Conservation (phyloP, 2,329 filamentous ascomycete genomes). For the Sarocladiaceae sp. region DNA sequence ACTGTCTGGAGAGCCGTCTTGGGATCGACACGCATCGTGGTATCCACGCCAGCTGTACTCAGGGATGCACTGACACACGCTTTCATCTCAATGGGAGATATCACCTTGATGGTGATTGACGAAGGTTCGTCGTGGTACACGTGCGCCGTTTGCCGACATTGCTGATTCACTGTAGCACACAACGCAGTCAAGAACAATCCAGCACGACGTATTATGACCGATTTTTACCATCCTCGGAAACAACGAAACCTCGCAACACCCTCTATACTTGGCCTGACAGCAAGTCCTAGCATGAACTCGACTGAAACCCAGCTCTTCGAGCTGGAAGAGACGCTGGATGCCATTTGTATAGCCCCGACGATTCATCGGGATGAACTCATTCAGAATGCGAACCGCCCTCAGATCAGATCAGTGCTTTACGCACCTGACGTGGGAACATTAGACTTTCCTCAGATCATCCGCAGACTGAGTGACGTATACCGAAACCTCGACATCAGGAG, state of each 20-base stretch:
- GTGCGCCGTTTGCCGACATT: background rate
- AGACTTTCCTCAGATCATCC: conserved; percentile 30
- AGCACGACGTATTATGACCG: conserved; percentile 66
- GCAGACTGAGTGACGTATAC: conserved; percentile 37
- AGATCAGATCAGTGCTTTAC: conserved; percentile 37
- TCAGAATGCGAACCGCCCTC: conserved; percentile 63
- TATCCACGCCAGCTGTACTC: conserved; percentile 74
- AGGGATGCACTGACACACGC: conserved; percentile 70
- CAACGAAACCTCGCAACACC: conserved; percentile 43
- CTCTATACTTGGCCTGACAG: conserved; percentile 72
- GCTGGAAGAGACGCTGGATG: conserved; percentile 68
- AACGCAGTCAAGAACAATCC: conserved; percentile 64
- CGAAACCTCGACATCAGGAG: conserved; percentile 47
- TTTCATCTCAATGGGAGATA: conserved; percentile 60
- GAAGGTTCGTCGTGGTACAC: conserved; percentile 54
- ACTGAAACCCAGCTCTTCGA: conserved; percentile 49
- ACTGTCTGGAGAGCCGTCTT: conserved; percentile 65
- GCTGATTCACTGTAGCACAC: conserved; percentile 54
- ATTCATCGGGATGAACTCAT: conserved; percentile 65
- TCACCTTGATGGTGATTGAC: conserved; percentile 75
- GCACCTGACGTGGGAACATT: background rate
- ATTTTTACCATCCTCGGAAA: conserved; percentile 59
- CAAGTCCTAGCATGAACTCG: conserved; percentile 68
- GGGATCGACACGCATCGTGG: conserved; percentile 61
- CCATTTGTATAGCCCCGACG: conserved; percentile 65